Conservation (phyloP, 2,329 filamentous ascomycete species). For the Sporothrix brasiliensis region DNA sequence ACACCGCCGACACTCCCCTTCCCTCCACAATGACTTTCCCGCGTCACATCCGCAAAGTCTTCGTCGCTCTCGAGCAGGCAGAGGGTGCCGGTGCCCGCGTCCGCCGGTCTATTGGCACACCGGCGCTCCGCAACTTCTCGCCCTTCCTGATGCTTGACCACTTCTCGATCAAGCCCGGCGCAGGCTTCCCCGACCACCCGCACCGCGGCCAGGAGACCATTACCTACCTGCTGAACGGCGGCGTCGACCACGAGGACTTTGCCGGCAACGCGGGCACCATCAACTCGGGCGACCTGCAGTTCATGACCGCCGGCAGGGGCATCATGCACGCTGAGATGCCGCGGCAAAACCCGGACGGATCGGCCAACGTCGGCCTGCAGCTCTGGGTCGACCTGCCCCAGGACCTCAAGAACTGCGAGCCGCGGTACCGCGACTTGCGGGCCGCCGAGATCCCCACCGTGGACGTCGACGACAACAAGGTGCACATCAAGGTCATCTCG, state of each 20-base stretch:
- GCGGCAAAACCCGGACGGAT: constrained; percentile 72
- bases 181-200: constrained; percentile 89
- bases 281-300: constrained; percentile 85
- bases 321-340: constrained; percentile 98
- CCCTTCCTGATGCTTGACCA: constrained; percentile 97
- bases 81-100: constrained; percentile 89
- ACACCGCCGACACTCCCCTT: constrained; percentile 42
- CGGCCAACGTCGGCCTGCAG: constrained; percentile 82
- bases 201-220: constrained; percentile 82
- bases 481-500: constrained; percentile 86
- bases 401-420: constrained; percentile 83
- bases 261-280: constrained; percentile 84
- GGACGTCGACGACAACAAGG: constrained; percentile 70
- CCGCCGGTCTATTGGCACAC: constrained; percentile 82
- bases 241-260: constrained; percentile 90
- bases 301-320: constrained; percentile 92
- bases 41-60: constrained; percentile 78
- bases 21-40: constrained; percentile 67
- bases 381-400: constrained; percentile 91
- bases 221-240: constrained; percentile 85
- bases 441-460: constrained; percentile 77
- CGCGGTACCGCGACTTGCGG: constrained; percentile 83
- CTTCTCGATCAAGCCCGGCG: constrained; percentile 76
- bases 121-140: constrained; percentile 79
- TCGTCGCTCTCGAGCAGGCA: constrained; percentile 80